These are phyloP conservation scores for Wickerhamomyces alni DNA, from an alignment of 805 yeast genomes.

Conservation along the genomic window DNA sequence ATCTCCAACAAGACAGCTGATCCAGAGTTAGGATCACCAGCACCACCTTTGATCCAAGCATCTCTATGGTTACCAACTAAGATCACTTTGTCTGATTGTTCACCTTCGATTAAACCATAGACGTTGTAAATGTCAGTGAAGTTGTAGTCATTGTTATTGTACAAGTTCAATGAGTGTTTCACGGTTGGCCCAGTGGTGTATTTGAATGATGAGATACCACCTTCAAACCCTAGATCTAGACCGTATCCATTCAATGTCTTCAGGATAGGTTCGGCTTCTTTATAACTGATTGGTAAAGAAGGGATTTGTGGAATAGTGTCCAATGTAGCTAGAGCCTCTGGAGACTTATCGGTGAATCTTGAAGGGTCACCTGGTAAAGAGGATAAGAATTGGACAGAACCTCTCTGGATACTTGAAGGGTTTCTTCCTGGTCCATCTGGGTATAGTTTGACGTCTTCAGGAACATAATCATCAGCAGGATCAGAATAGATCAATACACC, in stretches of 20 bases:
- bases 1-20: slow-evolving; percentile 60
- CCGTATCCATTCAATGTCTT: slow-evolving; percentile 56
- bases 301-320: slow-evolving; percentile 60
- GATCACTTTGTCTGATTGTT: slow-evolving; percentile 45
- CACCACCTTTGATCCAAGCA: slow-evolving; percentile 77
- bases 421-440: slow-evolving; percentile 77
- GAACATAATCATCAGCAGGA: slow-evolving; percentile 56
- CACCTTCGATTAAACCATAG: slow-evolving; percentile 55
- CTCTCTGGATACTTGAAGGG: slow-evolving; percentile 72
- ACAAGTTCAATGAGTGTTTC: slow-evolving; percentile 43
- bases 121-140: slow-evolving; percentile 59
- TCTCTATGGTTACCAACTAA: slow-evolving; percentile 75
- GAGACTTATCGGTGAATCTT: slow-evolving; percentile 53
- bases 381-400: slow-evolving; percentile 61
- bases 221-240: slow-evolving; percentile 40
- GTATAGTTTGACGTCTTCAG: slow-evolving; percentile 56
- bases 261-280: slow-evolving; percentile 59
- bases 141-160: slow-evolving; percentile 55
- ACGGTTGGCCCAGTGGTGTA: slow-evolving; percentile 49
- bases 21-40: slow-evolving; percentile 76
- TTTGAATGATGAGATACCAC: slow-evolving; percentile 36
- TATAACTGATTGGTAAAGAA: slow-evolving; percentile 59
- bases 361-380: slow-evolving; percentile 73
- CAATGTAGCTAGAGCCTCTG: slow-evolving; percentile 43
- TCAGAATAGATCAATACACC: slow-evolving; percentile 68